A percentile compares a stretch with the other conserved stretches of the same genome.
These are phyloP conservation scores for Porogramme epimiltina DNA, from an alignment of 1,284 basidiomycete genomes.

Conservation along the genomic window DNA sequence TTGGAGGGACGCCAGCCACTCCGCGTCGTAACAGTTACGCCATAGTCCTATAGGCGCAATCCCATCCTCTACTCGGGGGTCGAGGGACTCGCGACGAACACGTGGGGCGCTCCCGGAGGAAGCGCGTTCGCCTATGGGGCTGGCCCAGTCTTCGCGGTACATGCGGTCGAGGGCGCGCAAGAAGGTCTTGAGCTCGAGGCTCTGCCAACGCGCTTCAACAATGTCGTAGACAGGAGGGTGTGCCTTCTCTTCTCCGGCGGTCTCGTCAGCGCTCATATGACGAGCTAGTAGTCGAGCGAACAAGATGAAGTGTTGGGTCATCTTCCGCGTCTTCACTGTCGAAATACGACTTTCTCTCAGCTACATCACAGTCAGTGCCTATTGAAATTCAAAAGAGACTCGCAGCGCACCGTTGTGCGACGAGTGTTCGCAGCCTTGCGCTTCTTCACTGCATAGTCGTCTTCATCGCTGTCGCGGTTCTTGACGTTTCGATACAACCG, in stretches of 20 bases:
- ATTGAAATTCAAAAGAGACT: background rate
- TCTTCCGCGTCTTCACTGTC: no score
- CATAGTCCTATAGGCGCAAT: background rate
- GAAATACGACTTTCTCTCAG: no score
- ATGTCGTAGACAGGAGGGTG: constrained; percentile 4
- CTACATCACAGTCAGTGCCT: no score
- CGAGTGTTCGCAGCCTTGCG: constrained; percentile 1
- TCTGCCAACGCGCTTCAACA: constrained; percentile 1
- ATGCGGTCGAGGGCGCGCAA: constrained; percentile 1
- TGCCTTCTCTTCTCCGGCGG: constrained; percentile 1
- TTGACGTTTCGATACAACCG: no score
- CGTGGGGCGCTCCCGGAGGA: background rate
- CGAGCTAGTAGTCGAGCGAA: background rate
- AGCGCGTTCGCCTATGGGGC: background rate
- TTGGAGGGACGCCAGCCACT: background rate
- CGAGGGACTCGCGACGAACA: background rate
- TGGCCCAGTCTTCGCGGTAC: constrained; percentile 6
- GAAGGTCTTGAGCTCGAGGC: background rate
- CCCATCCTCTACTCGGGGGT: background rate
- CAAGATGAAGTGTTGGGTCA: background rate
- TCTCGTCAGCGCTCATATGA: constrained; percentile 10
- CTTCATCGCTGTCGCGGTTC: no score
- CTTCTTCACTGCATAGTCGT: background rate
- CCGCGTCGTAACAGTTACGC: background rate
- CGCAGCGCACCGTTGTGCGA: background rate